A percentile compares a stretch with the other conserved stretches of the same genome.
Conservation (phyloP, 306 rosid genomes). For the Morella rubra region DNA sequence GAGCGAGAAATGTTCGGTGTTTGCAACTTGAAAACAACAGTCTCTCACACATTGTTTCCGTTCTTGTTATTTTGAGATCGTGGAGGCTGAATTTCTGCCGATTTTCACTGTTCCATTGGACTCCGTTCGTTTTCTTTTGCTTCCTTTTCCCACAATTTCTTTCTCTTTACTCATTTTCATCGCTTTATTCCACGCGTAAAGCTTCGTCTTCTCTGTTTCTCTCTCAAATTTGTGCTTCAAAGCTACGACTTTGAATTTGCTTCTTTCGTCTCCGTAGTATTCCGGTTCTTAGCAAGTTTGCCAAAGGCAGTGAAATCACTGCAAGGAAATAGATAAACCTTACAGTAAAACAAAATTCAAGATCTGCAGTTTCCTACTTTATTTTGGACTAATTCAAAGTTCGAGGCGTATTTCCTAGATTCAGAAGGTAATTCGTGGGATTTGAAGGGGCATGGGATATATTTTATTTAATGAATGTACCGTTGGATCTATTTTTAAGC, state of each 20-base stretch:
- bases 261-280: background rate
- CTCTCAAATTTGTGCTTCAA: slow-evolving; percentile 27
- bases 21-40: background rate
- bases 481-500: slow-evolving; percentile 13
- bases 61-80: slow-evolving; percentile 37
- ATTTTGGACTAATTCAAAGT: background rate
- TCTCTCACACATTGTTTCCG: background rate
- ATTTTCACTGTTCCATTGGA: slow-evolving; percentile 46
- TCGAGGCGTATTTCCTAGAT: background rate
- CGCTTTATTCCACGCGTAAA: slow-evolving; percentile 34
- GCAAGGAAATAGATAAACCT: background rate
- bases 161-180: background rate
- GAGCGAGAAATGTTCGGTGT: slow-evolving; percentile 6
- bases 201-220: slow-evolving; percentile 22
- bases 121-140: slow-evolving; percentile 10
- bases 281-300: slow-evolving; percentile 8
- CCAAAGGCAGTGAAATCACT: background rate
- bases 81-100: slow-evolving; percentile 29
- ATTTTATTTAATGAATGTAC: slow-evolving; percentile 8
- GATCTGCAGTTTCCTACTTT: slow-evolving; percentile 5
- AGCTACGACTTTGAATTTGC: slow-evolving; percentile 20
- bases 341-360: slow-evolving; percentile 8
- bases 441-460: background rate
- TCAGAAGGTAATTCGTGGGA: slow-evolving; percentile 5
- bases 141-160: slow-evolving; percentile 10